A percentile compares a stretch with the other conserved stretches of the same genome.
phyloP scores from a whole-genome alignment of 78 protist genomes.

The slime mould (Dictyostelium discoideum) region DNA sequence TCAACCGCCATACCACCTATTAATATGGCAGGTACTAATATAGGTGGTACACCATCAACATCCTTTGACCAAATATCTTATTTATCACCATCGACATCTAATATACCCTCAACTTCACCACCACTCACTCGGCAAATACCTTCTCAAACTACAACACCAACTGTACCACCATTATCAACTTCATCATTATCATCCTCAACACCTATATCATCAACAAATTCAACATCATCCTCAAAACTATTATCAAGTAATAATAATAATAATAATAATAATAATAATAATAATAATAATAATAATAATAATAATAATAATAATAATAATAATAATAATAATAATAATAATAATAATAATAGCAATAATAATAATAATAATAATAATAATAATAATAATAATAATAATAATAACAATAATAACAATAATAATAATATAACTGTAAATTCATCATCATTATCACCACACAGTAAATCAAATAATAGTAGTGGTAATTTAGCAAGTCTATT shows the following conservation, averaged over 20 bases:
- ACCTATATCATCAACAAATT: not conserved
- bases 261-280: not conserved
- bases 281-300: not conserved
- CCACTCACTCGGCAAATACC: conserved; percentile 2
- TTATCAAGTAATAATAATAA: not conserved
- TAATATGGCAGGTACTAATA: not conserved
- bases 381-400: not conserved
- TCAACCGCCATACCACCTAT: not conserved
- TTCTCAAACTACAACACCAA: not conserved
- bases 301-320: not conserved
- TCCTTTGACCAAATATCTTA: not conserved
- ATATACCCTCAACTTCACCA: conserved; percentile 21
- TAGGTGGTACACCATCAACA: not conserved
- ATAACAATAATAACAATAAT: not conserved
- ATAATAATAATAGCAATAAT: not conserved
- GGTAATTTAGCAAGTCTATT: not conserved
- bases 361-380: not conserved
- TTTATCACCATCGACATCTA: conserved; percentile 20
- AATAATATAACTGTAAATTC: not conserved
- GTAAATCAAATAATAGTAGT: not conserved
- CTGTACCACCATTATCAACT: not conserved
- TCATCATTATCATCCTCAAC: not conserved
- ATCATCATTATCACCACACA: not conserved
- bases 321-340: not conserved
- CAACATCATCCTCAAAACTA: not conserved